Evolutionary conservation across 169 alveolate genomes (phyloP).

Genomic region (Babesia gibsoni): DNA sequence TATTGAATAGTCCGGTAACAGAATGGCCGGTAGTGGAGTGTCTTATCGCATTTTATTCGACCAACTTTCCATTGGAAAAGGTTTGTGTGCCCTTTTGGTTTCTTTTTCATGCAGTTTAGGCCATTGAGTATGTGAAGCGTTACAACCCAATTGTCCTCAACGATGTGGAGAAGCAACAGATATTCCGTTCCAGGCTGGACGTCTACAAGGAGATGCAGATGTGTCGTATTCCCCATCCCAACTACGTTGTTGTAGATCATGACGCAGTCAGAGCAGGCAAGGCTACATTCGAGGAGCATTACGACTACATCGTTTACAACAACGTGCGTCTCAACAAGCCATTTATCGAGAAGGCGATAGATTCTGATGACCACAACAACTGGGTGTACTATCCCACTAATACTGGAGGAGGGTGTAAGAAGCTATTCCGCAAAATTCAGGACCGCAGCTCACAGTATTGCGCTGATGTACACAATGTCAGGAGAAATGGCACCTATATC

Average conservation of each 20-base stretch:
- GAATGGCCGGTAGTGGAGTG: constrained; percentile 92
- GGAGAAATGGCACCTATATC: constrained; percentile 88
- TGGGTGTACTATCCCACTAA: constrained; percentile 92
- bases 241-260: constrained; percentile 82
- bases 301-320: constrained; percentile 88
- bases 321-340: constrained; percentile 91
- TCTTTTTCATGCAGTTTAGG: constrained; percentile 2
- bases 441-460: constrained; percentile 83
- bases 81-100: constrained; percentile 27
- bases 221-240: constrained; percentile 85
- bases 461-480: constrained; percentile 79
- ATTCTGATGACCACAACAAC: constrained; percentile 96
- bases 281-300: constrained; percentile 82
- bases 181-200: constrained; percentile 77
- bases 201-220: constrained; percentile 74
- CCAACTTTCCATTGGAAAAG: constrained; percentile 86
- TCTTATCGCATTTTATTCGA: constrained; percentile 86
- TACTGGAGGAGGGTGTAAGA: constrained; percentile 93
- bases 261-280: constrained; percentile 77
- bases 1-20: constrained; percentile 72
- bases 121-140: constrained; percentile 73
- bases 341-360: constrained; percentile 94
- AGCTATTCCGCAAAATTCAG: constrained; percentile 82
- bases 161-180: constrained; percentile 61
- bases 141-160: constrained; percentile 77